phyloP scores from a whole-genome alignment of 169 alveolate species.

The Cryptosporidium sp. region DNA sequence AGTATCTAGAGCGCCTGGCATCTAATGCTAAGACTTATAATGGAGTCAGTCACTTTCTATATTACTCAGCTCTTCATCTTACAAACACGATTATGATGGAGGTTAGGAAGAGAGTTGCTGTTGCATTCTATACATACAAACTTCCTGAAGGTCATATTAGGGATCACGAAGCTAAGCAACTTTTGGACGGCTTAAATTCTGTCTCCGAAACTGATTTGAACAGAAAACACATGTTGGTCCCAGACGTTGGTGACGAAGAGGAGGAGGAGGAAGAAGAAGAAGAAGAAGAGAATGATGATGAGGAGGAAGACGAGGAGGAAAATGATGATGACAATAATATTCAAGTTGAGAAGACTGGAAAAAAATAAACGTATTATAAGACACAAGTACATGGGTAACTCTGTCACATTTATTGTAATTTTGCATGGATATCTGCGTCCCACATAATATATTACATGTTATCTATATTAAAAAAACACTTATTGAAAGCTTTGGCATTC shows the following conservation, averaged over 20 bases:
- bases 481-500: not conserved
- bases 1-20: slow-evolving; percentile 60
- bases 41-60: slow-evolving; percentile 42
- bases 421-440: not conserved
- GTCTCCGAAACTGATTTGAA: slow-evolving; percentile 54
- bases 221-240: slow-evolving; percentile 69
- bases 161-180: slow-evolving; percentile 65
- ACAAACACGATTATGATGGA: slow-evolving; percentile 49
- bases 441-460: not conserved
- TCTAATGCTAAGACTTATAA: slow-evolving; percentile 59
- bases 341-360: not conserved
- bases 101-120: slow-evolving; percentile 63
- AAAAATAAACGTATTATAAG: not conserved
- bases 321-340: not conserved
- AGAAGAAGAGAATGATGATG: slow-evolving; percentile 38
- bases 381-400: too few relatives aligned
- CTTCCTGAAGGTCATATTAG: slow-evolving; percentile 71
- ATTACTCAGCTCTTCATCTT: slow-evolving; percentile 70
- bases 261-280: slow-evolving; percentile 59
- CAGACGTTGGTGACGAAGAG: slow-evolving; percentile 73
- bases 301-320: not conserved
- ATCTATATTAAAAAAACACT: too few relatives aligned
- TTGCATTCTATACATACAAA: slow-evolving; percentile 59
- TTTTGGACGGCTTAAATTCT: slow-evolving; percentile 62
- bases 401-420: too few relatives aligned